Evolutionary conservation across 2,329 filamentous ascomycete species (phyloP), one percentile per base, ranked within the genome.

Genomic region (Pseudogymnoascus sp.): DNA sequence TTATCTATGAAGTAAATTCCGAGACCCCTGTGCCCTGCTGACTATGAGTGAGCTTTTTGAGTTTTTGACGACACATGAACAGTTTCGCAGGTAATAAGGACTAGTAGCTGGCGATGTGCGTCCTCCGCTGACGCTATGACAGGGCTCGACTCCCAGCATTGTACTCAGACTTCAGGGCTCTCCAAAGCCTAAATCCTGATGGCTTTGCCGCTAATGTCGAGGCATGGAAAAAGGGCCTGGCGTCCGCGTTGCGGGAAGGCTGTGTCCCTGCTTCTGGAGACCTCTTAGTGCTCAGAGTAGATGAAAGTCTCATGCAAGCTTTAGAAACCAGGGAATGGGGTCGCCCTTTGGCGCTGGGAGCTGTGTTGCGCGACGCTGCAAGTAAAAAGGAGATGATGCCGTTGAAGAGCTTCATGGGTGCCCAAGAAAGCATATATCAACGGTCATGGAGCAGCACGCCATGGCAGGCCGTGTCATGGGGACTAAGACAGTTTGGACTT

Each of bases 141-240:
- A 91, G 87, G 76, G 83, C 87, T 65, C 89, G 92, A 59, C 81
- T 96, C 10, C 87, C 90, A 10, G 92, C 91, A 4, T 85, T 96
- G 52, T 96, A 95, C 76, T 92, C 91, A 58, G 92, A 96, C 73
- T 96, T 96, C 71, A 80, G 85, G 37, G 76, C 84, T 4, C 90
- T 93, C 67, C 82, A 82, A 69, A 84, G 82, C 39, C 84, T 89
- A 21, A 96, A 96, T 71, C 90, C 91, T 1, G 90, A 95, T 73
- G 91, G 90, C 69, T 96, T 91, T 77, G 77, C 80, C 18, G 90
- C 91, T 45, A 96, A 96, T 72, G 79, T 90, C 42, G 77, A 82
- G 5, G 89, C 90, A 60, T 96, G 92, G 92, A 85, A 87, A 63
- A 82, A 83, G 39, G 91, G 86, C 1, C 80, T 96, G 42, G 81